phyloP scores from a whole-genome alignment of 202 grass and related monocot species.

The Digitaria exilis region DNA sequence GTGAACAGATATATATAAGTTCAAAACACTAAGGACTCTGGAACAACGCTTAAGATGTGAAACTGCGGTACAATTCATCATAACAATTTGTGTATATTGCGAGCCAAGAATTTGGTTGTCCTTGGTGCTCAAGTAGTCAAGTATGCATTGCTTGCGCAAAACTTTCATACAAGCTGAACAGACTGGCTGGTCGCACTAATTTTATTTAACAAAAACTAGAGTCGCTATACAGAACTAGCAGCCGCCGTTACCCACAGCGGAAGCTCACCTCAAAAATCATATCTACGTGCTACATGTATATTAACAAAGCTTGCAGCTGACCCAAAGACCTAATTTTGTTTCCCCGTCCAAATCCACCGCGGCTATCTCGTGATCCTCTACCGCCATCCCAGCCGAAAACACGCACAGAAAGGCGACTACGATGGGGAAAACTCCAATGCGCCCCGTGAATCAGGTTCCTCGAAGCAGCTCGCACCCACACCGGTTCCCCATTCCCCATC shows the following conservation, averaged over 20 bases:
- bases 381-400: neutral
- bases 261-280: neutral
- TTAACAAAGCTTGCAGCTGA: neutral
- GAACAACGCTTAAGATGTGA: neutral
- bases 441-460: neutral
- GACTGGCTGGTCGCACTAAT: neutral
- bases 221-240: neutral
- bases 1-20: neutral
- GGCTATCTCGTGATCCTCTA: neutral
- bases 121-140: neutral
- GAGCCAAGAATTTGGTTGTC: neutral
- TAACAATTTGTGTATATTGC: neutral
- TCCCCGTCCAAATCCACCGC: neutral
- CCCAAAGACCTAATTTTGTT: neutral
- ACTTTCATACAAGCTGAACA: too few species aligned
- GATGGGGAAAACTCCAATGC: neutral
- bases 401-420: neutral
- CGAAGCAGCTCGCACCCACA: neutral
- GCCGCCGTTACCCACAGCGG: neutral
- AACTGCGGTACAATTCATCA: neutral
- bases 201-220: neutral
- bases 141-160: neutral
- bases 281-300: neutral
- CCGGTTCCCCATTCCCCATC: neutral
- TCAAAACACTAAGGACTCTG: neutral